Percentiles rank a stretch among this genome's conserved stretches.
phyloP scores from a whole-genome alignment of 805 yeast genomes.

The Yamadazyma sp. region DNA sequence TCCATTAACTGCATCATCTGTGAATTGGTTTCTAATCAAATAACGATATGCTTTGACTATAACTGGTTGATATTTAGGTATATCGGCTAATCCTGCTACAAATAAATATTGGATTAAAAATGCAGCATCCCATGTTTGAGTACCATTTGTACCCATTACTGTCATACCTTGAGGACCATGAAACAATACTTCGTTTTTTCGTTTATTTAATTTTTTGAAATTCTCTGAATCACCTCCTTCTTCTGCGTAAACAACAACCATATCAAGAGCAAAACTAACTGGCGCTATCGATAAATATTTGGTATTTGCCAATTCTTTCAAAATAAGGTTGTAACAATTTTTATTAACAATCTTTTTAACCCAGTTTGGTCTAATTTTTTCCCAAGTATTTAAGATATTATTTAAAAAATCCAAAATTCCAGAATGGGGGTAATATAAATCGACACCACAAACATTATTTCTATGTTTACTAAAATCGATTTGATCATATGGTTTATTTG shows the following conservation, averaged over 20 bases:
- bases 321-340: constrained; percentile 57
- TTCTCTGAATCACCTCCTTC: constrained; percentile 67
- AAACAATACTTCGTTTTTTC: constrained; percentile 75
- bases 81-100: constrained; percentile 72
- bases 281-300: constrained; percentile 89
- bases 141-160: constrained; percentile 96
- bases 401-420: constrained; percentile 61
- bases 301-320: constrained; percentile 76
- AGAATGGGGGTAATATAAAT: constrained; percentile 92
- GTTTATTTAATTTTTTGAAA: constrained; percentile 51
- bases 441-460: constrained; percentile 87
- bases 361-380: constrained; percentile 75
- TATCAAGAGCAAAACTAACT: constrained; percentile 80
- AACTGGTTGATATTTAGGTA: constrained; percentile 60
- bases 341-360: constrained; percentile 49
- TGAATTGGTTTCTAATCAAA: constrained; percentile 79
- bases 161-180: constrained; percentile 90
- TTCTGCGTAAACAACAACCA: constrained; percentile 64
- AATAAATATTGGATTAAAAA: constrained; percentile 84
- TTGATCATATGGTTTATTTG: constrained; percentile 50
- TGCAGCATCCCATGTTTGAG: constrained; percentile 96
- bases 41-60: constrained; percentile 68
- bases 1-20: constrained; percentile 70
- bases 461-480: constrained; percentile 72
- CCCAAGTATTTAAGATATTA: constrained; percentile 58